Percentiles rank a stretch among this genome's conserved stretches.
Conservation (phyloP, 2,329 filamentous ascomycete genomes). For the Alternaria conjuncta region DNA sequence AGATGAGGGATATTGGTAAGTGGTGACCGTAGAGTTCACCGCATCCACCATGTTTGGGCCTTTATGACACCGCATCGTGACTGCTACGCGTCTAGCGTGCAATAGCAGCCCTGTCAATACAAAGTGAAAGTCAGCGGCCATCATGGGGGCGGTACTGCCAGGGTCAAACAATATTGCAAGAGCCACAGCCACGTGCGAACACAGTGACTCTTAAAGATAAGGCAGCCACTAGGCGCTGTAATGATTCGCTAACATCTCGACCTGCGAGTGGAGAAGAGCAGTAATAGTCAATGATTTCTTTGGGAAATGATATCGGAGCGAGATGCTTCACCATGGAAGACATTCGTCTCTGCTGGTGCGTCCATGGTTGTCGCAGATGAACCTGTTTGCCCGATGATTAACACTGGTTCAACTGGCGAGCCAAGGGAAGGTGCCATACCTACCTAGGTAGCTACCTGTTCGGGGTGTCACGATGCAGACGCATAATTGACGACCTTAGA, state of each 20-base stretch:
- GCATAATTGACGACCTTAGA: no score
- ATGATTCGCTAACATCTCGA: not conserved
- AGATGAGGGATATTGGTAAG: not conserved
- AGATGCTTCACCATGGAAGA: not conserved
- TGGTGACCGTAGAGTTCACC: not conserved
- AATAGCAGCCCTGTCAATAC: not conserved
- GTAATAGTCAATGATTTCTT: not conserved
- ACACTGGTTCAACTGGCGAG: not conserved
- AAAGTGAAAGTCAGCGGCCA: constrained; percentile 1
- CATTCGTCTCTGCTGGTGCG: not conserved
- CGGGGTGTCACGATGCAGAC: not conserved
- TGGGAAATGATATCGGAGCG: not conserved
- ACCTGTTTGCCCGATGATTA: not conserved
- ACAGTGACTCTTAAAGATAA: not conserved
- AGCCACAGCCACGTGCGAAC: not conserved
- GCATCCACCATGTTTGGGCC: not conserved
- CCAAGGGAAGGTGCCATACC: not conserved
- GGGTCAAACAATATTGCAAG: not conserved
- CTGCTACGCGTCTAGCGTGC: not conserved
- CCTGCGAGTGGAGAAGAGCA: not conserved
- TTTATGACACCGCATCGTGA: not conserved
- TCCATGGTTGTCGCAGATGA: not conserved
- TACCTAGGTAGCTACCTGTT: not conserved
- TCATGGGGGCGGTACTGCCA: not conserved
- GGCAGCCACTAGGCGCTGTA: not conserved